Conservation (phyloP, 2,329 filamentous ascomycete genomes). For the Stachybotrys chlorohalonatus region DNA sequence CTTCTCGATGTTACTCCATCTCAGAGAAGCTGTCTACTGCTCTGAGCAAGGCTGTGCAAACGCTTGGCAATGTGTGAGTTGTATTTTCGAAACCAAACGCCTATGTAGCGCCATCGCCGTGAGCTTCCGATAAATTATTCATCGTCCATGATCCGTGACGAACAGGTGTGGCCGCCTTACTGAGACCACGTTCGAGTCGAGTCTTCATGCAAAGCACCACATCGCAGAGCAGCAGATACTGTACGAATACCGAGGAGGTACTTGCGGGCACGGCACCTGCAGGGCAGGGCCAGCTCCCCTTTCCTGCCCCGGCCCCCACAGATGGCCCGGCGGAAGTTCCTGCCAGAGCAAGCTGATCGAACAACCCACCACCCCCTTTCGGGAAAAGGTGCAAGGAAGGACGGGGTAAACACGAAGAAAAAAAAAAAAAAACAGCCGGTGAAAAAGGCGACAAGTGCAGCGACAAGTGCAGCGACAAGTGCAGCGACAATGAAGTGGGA, state of each 20-base stretch:
- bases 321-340: background rate
- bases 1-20: no score
- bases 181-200: background rate
- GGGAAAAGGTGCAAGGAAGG: background rate
- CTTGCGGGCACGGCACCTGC: background rate
- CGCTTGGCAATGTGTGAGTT: background rate
- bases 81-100: background rate
- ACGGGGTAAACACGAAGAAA: background rate
- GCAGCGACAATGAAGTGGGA: no score
- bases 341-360: background rate
- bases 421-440: background rate
- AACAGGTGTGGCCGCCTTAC: background rate
- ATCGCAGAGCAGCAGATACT: background rate
- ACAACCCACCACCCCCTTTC: background rate
- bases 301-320: background rate
- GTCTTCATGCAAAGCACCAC: background rate
- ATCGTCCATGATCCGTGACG: background rate
- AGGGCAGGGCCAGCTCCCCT: background rate
- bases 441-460: background rate
- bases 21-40: no score
- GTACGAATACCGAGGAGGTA: background rate
- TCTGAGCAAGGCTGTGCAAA: background rate
- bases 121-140: background rate
- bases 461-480: background rate
- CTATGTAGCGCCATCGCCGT: background rate